phyloP scores from a whole-genome alignment of 2,329 filamentous ascomycete species.

The Beauveria australis region DNA sequence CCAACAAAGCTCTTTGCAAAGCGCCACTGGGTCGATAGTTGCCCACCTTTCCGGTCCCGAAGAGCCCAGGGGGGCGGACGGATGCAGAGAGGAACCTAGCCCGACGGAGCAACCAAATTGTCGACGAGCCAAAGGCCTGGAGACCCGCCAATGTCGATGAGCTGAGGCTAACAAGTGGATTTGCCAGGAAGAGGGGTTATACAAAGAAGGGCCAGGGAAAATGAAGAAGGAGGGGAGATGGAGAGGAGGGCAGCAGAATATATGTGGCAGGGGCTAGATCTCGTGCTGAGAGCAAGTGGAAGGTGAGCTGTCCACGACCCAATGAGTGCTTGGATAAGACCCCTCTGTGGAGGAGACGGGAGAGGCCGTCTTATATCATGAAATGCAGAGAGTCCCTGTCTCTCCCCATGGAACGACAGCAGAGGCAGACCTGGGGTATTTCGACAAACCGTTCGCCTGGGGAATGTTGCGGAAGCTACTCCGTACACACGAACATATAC shows the following conservation, averaged over 20 bases:
- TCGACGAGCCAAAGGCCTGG: not conserved
- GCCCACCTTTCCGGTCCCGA: constrained; percentile 3
- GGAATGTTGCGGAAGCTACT: not conserved
- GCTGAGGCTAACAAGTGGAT: not conserved
- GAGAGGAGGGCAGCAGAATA: not conserved
- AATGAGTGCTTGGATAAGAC: not conserved
- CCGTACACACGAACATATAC: not conserved
- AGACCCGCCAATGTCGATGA: constrained; percentile 4
- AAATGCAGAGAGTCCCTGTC: not conserved
- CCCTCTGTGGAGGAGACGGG: not conserved
- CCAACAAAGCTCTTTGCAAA: not conserved
- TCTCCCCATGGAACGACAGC: not conserved
- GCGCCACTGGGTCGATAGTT: constrained; percentile 5
- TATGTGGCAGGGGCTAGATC: constrained; percentile 2
- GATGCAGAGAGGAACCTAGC: not conserved
- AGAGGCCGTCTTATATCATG: constrained; percentile 1
- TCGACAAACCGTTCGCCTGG: not conserved
- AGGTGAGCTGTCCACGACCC: not conserved
- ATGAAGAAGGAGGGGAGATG: not conserved
- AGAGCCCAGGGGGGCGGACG: not conserved
- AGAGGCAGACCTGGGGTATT: not conserved
- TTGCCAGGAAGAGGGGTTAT: not conserved
- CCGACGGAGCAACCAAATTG: not conserved
- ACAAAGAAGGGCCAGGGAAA: not conserved
- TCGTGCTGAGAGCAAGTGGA: not conserved